Evolutionary conservation across 176 grass and related monocot species (phyloP), one percentile per base, ranked within the genome.

Genomic region (Saccharum spontaneum): DNA sequence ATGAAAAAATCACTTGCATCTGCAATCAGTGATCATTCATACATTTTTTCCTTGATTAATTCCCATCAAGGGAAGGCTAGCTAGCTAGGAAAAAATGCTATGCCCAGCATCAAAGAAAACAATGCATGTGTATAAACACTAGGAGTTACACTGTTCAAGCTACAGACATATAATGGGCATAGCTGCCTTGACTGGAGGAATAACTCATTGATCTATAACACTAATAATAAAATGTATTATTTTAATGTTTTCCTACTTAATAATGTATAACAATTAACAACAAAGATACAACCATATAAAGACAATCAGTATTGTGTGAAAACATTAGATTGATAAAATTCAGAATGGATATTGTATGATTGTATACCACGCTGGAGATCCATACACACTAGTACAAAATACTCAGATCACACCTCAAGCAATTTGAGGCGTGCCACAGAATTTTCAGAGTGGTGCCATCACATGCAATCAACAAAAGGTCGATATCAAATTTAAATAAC

Each of bases 51-150:
- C 0, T 63, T 64, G 5, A 43, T 48, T 71, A 48, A 36, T 54
- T 71, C 69, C 22, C n/a, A 50, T 71, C 37, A 72, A 78, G n/a
- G 45, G 17, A 70, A 64, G 8, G 33, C 18, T 41, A 71, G 40
- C 79, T 83, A 3, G 7, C 64, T 78, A 62, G 50, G 12, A 88
- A 61, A 40, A 64, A 67, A 77, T 77, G 31, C 11, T 41, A 41
- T 72, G 10, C 17, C 8, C 46, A 66, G 50, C 18, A 78, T 10
- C 52, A 71, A 3, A 22, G 34, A 41, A 50, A 83, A 83, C 26
- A 39, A 10, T 77, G 71, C 40, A 63, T 61, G 54, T 11, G n/a
- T 17, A 83, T 17, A 83, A 40, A 77, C 10, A 75, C 31, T 10
- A 73, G 10, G 43, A 57, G 20, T 67, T 12, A 48, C 11, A 87